Percentiles rank a stretch among this genome's conserved stretches.
Evolutionary conservation across 345 rosid genomes (phyloP).

Genomic region (Syzygium grande): DNA sequence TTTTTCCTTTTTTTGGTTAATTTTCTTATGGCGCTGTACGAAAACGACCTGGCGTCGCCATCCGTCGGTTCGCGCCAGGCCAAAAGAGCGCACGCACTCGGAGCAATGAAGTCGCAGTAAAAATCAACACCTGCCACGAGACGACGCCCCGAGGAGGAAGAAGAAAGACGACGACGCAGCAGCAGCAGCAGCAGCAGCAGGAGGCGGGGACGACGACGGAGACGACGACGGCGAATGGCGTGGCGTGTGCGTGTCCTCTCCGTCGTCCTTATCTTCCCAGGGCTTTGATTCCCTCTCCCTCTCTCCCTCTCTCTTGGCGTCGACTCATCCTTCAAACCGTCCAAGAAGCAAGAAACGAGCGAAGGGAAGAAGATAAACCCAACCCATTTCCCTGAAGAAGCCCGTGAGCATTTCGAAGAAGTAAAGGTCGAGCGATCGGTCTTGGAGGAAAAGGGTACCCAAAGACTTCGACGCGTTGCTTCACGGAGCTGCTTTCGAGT

Average conservation of each 20-base stretch:
- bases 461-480: neutral
- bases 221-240: neutral
- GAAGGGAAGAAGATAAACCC: neutral
- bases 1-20: too few species aligned
- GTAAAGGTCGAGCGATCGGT: neutral
- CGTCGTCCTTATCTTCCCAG: neutral
- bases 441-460: neutral
- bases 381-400: neutral
- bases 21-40: too few species aligned
- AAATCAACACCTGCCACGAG: too few species aligned
- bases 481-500: neutral
- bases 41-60: too few species aligned
- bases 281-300: neutral
- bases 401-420: neutral
- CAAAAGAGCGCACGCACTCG: too few species aligned
- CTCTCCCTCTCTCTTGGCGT: neutral
- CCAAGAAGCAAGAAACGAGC: neutral
- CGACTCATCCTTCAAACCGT: neutral
- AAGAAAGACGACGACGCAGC: too few species aligned
- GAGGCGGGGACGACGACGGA: neutral
- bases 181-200: neutral
- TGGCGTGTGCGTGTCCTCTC: neutral
- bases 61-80: too few species aligned
- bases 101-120: too few species aligned
- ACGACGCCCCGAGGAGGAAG: too few species aligned